Evolutionary conservation across 2,329 filamentous ascomycete species (phyloP), one percentile per base, ranked within the genome.

Genomic region (Dactylellina haptotyla): DNA sequence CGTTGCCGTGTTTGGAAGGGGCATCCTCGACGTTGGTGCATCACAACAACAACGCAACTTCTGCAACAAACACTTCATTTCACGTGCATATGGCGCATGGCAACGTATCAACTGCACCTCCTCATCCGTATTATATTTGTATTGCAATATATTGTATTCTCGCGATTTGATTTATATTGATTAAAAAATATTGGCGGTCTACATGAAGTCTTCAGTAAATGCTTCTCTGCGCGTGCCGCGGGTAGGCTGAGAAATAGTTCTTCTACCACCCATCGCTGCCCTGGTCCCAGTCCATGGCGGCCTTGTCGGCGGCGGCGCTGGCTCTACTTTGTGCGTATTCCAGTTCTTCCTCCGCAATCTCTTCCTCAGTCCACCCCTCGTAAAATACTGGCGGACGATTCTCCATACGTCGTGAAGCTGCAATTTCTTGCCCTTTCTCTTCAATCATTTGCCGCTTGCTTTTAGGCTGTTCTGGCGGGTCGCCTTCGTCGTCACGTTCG

Each of bases 31-130:
- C 28, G 56, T 54, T 26, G 28, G 16, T 20, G 8, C 14, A 37
- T 39, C 4, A 28, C 25, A 30, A 48, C 37, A 26, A 53, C 67
- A 72, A 72, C 67, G 34, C 67, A 56, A 34, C 48, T 65, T 59
- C 48, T 72, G 39, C 67, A 72, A 72, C 67, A 69, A 43, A 10
- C n/a, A n/a, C n/a, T 41, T 20, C 37, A n/a, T 12, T 41, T 41
- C 51, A 37, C 26, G 46, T 18, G 30, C 18, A 16, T 16, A n/a
- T n/a, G n/a, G n/a, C n/a, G n/a, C n/a, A n/a, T n/a, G n/a, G n/a
- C n/a, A n/a, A n/a, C n/a, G n/a, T n/a, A n/a, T n/a, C n/a, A n/a
- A n/a, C n/a, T n/a, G n/a, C n/a, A n/a, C n/a, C n/a, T n/a, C n/a
- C n/a, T n/a, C n/a, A n/a, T n/a, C n/a, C n/a, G n/a, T n/a, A n/a